Base-by-base conservation (phyloP, 768 basidiomycete genomes). In the Auricularia sp. region DNA sequence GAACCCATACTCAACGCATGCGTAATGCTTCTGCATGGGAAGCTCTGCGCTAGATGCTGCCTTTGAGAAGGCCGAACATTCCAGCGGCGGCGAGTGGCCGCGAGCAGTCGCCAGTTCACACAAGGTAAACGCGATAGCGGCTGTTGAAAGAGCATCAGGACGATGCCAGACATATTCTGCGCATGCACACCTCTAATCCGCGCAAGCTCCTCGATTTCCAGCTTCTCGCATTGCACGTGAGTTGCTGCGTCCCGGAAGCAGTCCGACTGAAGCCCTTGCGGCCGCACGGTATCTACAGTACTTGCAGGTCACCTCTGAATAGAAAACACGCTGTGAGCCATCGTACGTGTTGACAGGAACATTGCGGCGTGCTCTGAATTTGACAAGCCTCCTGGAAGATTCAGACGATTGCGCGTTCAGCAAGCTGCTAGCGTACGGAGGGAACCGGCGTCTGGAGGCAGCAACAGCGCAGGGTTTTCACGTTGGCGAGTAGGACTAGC, bases 21-120 rank as follows among this genome's bases (percentile, higher is more conserved):
- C 71, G 44, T 82, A 79, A 69, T 78, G 82, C 24, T 18, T 56
- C 8, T 44, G 45, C 1, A 29, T 34, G 3, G 35, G 54, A 54
- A 56, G 64, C 24, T 34, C 11, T 54, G 14, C 51, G 54, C 35
- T 10, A 34, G 18, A 54, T 36, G 21, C 33, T 5, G 42, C 64
- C n/a, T 65, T 64, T 54, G 36, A 56, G 59, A 68, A 69, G 10
- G 65, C 59, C 62, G 68, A 70, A 66, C 89, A 90, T 76, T 90
- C 89, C 69, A 89, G 75, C 3, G 89, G 89, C 18, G 83, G 74
- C 1, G 86, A 79, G 72, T 87, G 80, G 68, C 87, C 84, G 63
- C 81, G 81, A 21, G 88, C 89, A 1, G 88, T 91, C 21, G 84
- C 82, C n/a, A 90, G 75, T 74, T 91, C 89, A 72, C 89, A 91